These are phyloP conservation scores for Stromatinia cepivora DNA, from an alignment of 2,329 filamentous ascomycete genomes.

Conservation along the genomic window DNA sequence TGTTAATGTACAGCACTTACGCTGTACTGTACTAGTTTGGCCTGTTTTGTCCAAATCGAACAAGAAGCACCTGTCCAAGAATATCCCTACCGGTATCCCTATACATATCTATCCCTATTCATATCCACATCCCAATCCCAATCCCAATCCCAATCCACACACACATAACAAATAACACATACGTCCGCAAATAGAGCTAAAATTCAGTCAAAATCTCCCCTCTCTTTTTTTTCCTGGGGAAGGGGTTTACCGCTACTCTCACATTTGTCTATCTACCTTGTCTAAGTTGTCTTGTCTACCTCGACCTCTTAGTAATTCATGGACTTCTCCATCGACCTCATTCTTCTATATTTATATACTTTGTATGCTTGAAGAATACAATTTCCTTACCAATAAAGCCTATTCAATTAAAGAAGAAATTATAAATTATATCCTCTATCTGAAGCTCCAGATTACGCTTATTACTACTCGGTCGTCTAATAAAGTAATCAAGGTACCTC, in stretches of 20 bases:
- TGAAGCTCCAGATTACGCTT: slow-evolving; percentile 9
- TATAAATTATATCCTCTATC: background rate
- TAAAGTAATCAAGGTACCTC: slow-evolving; percentile 4
- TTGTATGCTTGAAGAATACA: background rate
- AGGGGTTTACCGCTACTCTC: slow-evolving; percentile 14
- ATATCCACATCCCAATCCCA: background rate
- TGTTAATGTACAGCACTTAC: background rate
- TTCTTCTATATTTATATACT: background rate
- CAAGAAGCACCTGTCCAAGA: background rate
- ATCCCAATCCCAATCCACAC: background rate
- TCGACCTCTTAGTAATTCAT: background rate
- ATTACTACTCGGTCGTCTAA: slow-evolving; percentile 1
- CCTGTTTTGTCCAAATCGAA: background rate
- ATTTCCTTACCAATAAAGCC: background rate
- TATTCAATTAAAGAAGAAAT: background rate
- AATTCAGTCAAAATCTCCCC: background rate
- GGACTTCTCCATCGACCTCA: background rate
- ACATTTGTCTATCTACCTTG: slow-evolving; percentile 3
- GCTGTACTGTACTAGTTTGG: background rate
- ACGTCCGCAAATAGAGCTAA: background rate
- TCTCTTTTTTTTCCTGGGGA: slow-evolving; percentile 11
- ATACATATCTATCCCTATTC: background rate
- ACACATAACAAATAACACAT: background rate
- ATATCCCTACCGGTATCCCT: background rate
- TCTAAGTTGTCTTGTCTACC: background rate